Conservation (phyloP, 2,329 filamentous ascomycete species). For the Mycosphaerelloides madeirae region DNA sequence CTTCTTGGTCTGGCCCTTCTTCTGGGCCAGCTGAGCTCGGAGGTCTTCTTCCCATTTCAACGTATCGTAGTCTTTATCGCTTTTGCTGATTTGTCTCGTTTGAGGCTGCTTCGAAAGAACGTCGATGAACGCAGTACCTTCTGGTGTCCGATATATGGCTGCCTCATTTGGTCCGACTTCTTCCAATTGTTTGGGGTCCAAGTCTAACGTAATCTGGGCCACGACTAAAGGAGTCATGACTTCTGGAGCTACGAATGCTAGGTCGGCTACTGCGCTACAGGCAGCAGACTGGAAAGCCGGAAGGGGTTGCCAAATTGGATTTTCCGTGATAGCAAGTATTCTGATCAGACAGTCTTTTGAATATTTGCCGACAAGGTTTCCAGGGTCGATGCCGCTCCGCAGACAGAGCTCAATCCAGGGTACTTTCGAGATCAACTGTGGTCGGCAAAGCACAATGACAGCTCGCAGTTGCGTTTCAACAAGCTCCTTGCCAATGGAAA, state of each 20-base stretch:
- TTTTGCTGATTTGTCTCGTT: constrained; percentile 71
- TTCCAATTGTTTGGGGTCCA: constrained; percentile 64
- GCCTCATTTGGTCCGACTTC: constrained; percentile 80
- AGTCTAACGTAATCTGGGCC: constrained; percentile 66
- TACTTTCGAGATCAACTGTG: constrained; percentile 68
- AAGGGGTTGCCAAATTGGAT: constrained; percentile 36
- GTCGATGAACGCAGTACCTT: constrained; percentile 84
- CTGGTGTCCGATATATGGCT: constrained; percentile 85
- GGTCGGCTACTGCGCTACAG: constrained; percentile 78
- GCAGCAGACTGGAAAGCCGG: constrained; percentile 60
- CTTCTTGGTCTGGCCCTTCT: constrained; percentile 88
- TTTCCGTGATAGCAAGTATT: constrained; percentile 51
- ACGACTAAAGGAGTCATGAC: constrained; percentile 72
- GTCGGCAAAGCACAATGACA: constrained; percentile 71
- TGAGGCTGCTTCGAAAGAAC: constrained; percentile 79
- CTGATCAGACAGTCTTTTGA: constrained; percentile 63
- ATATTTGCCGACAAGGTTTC: constrained; percentile 63
- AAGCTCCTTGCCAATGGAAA: constrained; percentile 43
- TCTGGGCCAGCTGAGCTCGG: constrained; percentile 78
- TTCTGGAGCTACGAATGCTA: constrained; percentile 89
- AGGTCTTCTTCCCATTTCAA: constrained; percentile 97
- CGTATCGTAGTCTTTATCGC: constrained; percentile 89
- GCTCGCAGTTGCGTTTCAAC: constrained; percentile 69
- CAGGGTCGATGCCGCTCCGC: constrained; percentile 75
- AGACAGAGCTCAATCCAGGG: constrained; percentile 90